phyloP scores from a whole-genome alignment of 192 early-diverging fungal genomes.

The Polychytrium aggregatum region DNA sequence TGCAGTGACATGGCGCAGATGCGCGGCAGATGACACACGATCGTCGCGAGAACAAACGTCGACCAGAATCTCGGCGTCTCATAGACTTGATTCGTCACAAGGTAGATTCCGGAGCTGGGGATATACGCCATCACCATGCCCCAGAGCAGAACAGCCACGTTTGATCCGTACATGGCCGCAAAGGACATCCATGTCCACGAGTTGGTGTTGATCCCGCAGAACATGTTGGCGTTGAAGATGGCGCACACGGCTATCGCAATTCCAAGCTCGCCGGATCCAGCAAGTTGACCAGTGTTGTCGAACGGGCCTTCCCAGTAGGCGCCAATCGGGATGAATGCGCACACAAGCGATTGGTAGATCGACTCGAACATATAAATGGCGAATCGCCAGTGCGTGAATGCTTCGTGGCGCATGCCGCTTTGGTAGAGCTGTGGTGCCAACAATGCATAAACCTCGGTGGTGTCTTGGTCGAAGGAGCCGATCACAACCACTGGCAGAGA shows the following conservation, averaged over 20 bases:
- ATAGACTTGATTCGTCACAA: slow-evolving; percentile 48
- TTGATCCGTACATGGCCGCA: slow-evolving; percentile 23
- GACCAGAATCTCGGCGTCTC: slow-evolving; percentile 60
- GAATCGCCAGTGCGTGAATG: slow-evolving; percentile 68
- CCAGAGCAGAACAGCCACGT: slow-evolving; percentile 45
- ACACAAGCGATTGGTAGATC: slow-evolving; percentile 76
- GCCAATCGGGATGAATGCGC: slow-evolving; percentile 53
- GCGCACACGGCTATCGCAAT: slow-evolving; percentile 60
- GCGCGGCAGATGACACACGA: slow-evolving; percentile 65
- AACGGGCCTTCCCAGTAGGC: slow-evolving; percentile 27
- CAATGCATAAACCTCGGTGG: slow-evolving; percentile 52
- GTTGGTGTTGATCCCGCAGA: slow-evolving; percentile 60
- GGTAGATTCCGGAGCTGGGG: slow-evolving; percentile 34
- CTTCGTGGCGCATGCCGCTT: slow-evolving; percentile 55
- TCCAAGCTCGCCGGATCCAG: slow-evolving; percentile 37
- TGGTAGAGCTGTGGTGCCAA: slow-evolving; percentile 70
- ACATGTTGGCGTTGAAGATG: slow-evolving; percentile 67
- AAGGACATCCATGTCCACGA: slow-evolving; percentile 59
- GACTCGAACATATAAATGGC: slow-evolving; percentile 75
- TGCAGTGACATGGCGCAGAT: slow-evolving; percentile 51
- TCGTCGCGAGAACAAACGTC: slow-evolving; percentile 38
- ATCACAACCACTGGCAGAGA: slow-evolving; percentile 55
- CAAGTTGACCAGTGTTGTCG: slow-evolving; percentile 10
- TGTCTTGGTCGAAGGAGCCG: slow-evolving; percentile 78
- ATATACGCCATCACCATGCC: slow-evolving; percentile 46